phyloP scores from a whole-genome alignment of 2,329 filamentous ascomycete species.

The Exophiala xenobiotica region DNA sequence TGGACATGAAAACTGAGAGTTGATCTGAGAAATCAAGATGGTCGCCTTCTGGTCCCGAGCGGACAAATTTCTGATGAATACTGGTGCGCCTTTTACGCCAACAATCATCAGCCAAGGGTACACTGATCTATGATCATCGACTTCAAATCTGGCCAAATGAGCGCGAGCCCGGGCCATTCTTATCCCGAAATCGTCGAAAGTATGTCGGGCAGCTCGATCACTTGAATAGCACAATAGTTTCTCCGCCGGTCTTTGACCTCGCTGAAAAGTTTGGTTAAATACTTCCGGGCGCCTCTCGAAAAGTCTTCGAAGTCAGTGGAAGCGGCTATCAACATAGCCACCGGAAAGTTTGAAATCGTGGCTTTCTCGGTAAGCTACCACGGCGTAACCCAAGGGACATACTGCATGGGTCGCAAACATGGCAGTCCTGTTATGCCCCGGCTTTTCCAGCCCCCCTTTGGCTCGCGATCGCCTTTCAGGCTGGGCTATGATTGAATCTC shows the following conservation, averaged over 20 bases:
- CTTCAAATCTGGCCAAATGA: conserved; percentile 62
- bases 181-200: conserved; percentile 55
- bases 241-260: conserved; percentile 54
- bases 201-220: conserved; percentile 57
- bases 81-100: conserved; percentile 12
- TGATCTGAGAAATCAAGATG: conserved; percentile 6
- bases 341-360: conserved; percentile 64
- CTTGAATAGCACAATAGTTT: conserved; percentile 58
- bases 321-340: conserved; percentile 63
- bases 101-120: conserved; percentile 44
- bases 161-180: conserved; percentile 53
- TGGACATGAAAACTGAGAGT: too few relatives aligned
- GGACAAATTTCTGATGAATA: conserved; percentile 12
- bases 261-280: conserved; percentile 50
- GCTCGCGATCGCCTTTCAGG: conserved; percentile 62
- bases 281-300: conserved; percentile 50
- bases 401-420: conserved; percentile 56
- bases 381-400: conserved; percentile 55
- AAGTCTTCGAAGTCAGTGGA: conserved; percentile 58
- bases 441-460: conserved; percentile 57
- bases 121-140: conserved; percentile 54
- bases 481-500: conserved; percentile 60
- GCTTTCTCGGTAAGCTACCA: conserved; percentile 60
- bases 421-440: background rate
- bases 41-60: conserved; percentile 10